Conservation (phyloP, 2,329 filamentous ascomycete genomes). For the Pseudopithomyces chartarum region DNA sequence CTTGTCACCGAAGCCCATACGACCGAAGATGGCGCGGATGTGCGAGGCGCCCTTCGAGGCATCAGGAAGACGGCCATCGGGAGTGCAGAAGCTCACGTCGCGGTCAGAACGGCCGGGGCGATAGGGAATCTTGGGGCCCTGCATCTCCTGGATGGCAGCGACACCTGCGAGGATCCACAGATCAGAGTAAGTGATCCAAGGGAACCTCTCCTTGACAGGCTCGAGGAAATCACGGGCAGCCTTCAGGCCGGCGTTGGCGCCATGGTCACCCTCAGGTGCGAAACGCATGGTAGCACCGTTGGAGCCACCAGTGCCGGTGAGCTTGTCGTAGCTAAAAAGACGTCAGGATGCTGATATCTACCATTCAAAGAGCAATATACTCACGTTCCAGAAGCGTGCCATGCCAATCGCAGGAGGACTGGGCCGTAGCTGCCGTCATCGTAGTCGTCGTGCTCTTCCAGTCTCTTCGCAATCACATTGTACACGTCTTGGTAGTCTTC, state of each 20-base stretch:
- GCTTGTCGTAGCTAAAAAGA: conserved; percentile 69
- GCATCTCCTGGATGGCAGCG: conserved; percentile 90
- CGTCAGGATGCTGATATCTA: conserved; percentile 19
- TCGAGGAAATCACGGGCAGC: conserved; percentile 90
- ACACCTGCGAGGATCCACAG: conserved; percentile 93
- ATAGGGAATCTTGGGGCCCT: conserved; percentile 86
- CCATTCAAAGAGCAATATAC: conserved; percentile 16
- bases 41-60: conserved; percentile 76
- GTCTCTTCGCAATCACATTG: conserved; percentile 76
- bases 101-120: conserved; percentile 82
- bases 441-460: conserved; percentile 92
- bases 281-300: conserved; percentile 99
- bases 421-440: conserved; percentile 96
- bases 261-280: conserved; percentile 83
- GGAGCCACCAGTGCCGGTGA: conserved; percentile 86
- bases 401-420: conserved; percentile 86
- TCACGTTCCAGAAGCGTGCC: conserved; percentile 87
- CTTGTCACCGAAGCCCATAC: conserved; percentile 97
- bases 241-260: conserved; percentile 89
- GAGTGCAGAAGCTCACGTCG: conserved; percentile 84
- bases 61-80: conserved; percentile 89
- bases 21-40: conserved; percentile 88
- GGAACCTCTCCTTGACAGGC: conserved; percentile 87
- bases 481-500: conserved; percentile 97
- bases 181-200: conserved; percentile 96